phyloP scores from a whole-genome alignment of 2,329 filamentous ascomycete genomes.

The Botrytis galanthina region DNA sequence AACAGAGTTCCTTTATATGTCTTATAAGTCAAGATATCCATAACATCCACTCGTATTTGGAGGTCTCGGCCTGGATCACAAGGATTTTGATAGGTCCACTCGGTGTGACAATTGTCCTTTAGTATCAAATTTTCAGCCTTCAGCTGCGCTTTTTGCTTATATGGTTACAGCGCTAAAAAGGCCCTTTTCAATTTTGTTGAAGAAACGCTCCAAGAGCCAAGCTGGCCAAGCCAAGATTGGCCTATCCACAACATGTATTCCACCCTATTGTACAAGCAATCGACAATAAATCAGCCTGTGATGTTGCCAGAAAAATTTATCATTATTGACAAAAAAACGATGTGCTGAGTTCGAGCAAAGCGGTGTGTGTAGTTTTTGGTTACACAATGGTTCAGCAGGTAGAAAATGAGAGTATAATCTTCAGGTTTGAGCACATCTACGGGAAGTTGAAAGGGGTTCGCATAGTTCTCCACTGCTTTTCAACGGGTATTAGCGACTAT shows the following conservation, averaged over 20 bases:
- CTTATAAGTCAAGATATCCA: background rate
- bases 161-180: constrained; percentile 17
- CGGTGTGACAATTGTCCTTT: background rate
- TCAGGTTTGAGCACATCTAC: background rate
- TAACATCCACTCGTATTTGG: background rate
- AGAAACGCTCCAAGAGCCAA: constrained; percentile 9
- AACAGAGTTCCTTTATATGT: background rate
- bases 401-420: background rate
- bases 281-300: background rate
- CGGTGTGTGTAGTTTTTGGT: background rate
- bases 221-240: constrained; percentile 4
- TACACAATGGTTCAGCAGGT: constrained; percentile 8
- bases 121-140: background rate
- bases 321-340: constrained; percentile 11
- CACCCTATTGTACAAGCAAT: background rate
- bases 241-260: constrained; percentile 12
- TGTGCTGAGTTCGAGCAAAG: background rate
- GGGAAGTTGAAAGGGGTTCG: constrained; percentile 10
- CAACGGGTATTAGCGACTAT: constrained; percentile 9
- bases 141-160: constrained; percentile 2
- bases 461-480: constrained; percentile 12
- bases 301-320: background rate
- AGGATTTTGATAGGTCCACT: background rate
- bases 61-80: background rate
- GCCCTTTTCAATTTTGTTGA: constrained; percentile 13